A percentile compares a stretch with the other conserved stretches of the same genome.
phyloP scores from a whole-genome alignment of 192 early-diverging fungal species.

The Podila minutissima region DNA sequence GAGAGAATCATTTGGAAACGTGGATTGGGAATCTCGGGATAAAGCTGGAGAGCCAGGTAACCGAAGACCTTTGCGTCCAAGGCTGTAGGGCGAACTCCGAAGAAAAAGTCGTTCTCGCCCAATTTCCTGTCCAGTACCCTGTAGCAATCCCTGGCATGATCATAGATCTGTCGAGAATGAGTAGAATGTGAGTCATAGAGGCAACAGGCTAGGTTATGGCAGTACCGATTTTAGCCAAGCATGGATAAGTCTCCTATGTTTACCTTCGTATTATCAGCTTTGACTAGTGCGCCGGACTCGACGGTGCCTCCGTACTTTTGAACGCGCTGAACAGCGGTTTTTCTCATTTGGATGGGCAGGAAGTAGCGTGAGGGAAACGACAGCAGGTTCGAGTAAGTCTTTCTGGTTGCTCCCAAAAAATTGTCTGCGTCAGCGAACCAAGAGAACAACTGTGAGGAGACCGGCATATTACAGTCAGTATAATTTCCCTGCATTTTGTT shows the following conservation, averaged over 20 bases:
- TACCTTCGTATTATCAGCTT: conserved; percentile 43
- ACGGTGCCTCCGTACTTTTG: conserved; percentile 59
- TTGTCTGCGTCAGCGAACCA: conserved; percentile 89
- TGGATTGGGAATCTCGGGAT: conserved; percentile 78
- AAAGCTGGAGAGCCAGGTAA: conserved; percentile 80
- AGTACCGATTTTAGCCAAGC: neutral
- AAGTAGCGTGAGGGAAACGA: conserved; percentile 74
- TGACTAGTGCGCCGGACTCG: conserved; percentile 19
- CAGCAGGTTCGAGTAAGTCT: conserved; percentile 75
- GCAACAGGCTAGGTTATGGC: neutral
- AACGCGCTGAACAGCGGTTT: conserved; percentile 74
- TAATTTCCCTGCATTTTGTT: no score
- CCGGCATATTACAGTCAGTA: conserved; percentile 1
- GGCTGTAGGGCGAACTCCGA: conserved; percentile 77
- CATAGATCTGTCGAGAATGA: conserved; percentile 70
- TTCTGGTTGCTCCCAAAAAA: conserved; percentile 77
- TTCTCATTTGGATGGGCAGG: conserved; percentile 78
- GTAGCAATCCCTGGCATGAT: conserved; percentile 73
- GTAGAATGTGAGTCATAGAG: conserved; percentile 3
- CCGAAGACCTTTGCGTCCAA: conserved; percentile 88
- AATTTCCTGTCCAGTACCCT: conserved; percentile 75
- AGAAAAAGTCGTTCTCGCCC: conserved; percentile 81
- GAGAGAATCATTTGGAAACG: conserved; percentile 71
- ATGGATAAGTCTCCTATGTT: neutral
- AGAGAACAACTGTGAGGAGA: conserved; percentile 67